Percentiles rank a stretch among this genome's conserved stretches.
These are phyloP conservation scores for Kwoniella bestiolae DNA, from an alignment of 768 basidiomycete species.

Conservation along the genomic window DNA sequence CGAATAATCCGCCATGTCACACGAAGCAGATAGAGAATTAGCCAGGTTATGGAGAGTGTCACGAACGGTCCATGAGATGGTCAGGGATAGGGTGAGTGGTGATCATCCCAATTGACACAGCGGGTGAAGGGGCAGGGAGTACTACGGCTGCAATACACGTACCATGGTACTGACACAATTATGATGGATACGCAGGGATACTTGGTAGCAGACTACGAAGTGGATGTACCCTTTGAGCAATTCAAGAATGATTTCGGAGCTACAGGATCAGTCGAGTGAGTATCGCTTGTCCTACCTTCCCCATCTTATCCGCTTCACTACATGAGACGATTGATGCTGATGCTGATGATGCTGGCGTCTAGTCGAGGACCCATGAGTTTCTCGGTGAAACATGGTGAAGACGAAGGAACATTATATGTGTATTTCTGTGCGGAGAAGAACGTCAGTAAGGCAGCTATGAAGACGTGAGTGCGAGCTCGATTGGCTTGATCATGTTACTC, in stretches of 20 bases:
- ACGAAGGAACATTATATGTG: slow-evolving; percentile 82
- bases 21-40: slow-evolving; percentile 56
- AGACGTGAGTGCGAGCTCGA: slow-evolving; percentile 69
- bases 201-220: slow-evolving; percentile 91
- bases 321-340: too few species aligned
- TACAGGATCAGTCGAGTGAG: slow-evolving; percentile 83
- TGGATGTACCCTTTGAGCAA: slow-evolving; percentile 77
- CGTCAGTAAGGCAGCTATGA: slow-evolving; percentile 96
- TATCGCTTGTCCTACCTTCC: too few species aligned
- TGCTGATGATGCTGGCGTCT: neutral
- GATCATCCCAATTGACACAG: neutral
- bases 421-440: slow-evolving; percentile 95
- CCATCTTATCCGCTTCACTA: too few species aligned
- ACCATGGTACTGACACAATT: too few species aligned
- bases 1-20: slow-evolving; percentile 58
- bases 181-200: too few species aligned
- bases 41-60: slow-evolving; percentile 93
- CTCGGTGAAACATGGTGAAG: slow-evolving; percentile 73
- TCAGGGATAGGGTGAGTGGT: slow-evolving; percentile 80
- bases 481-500: neutral
- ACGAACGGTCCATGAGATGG: slow-evolving; percentile 93
- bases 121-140: too few species aligned
- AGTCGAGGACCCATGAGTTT: slow-evolving; percentile 91
- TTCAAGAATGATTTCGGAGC: slow-evolving; percentile 76
- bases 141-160: too few species aligned